Percentiles rank a stretch among this genome's conserved stretches.
These are phyloP conservation scores for Hordeum vulgare DNA, from an alignment of 176 grass and related monocot genomes.

Conservation along the genomic window MorexV3_pseudomolecules_assembly NC_058518.1:6870837-6871336, in stretches of 20 bases:
- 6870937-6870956: conserved; percentile 41
- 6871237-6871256: too few relatives aligned
- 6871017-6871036: conserved; percentile 62
- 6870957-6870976: conserved; percentile 32
- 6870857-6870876: conserved; percentile 26
- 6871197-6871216: neutral
- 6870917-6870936: conserved; percentile 48
- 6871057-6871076: neutral
- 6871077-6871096: conserved; percentile 25
- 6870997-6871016: conserved; percentile 55
- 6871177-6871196: neutral
- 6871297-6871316: too few relatives aligned
- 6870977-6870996: conserved; percentile 53
- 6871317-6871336: too few relatives aligned
- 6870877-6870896: conserved; percentile 53
- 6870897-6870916: conserved; percentile 38
- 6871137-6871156: neutral
- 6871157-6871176: neutral
- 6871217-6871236: too few relatives aligned
- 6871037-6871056: conserved; percentile 15
- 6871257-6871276: too few relatives aligned
- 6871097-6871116: neutral
- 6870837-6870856: conserved; percentile 10
- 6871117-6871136: neutral
- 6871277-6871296: too few relatives aligned